Base-by-base conservation (phyloP, 345 rosid genomes). In the Erodium maritimum region DNA sequence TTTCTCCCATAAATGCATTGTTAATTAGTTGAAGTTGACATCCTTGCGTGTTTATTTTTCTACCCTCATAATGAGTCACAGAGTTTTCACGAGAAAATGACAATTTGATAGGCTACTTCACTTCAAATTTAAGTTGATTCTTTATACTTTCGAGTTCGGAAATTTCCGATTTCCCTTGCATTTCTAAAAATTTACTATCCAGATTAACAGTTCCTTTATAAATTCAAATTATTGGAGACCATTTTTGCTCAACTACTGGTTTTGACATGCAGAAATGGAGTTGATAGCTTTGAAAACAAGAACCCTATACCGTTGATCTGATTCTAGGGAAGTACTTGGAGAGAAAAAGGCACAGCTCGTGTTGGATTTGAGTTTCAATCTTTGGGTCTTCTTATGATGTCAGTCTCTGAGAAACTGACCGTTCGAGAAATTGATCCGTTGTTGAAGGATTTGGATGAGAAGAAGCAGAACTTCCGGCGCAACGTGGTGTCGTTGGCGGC, bases 401-500 rank as follows among this genome's bases (percentile, higher is more conserved):
- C 64, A n/a, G n/a, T n/a, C n/a, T n/a, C n/a, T 23, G 77, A 73
- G 60, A 65, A 37, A 56, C 48, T 12, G 14, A 45, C 73, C 13
- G 50, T 67, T 3, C 67, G 82, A 58, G 88, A 80, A 45, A 68
- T 80, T 52, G 98, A 91, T 74, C 98, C 95, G 0, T 37, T 88
- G 62, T 66, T 91, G 78, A 86, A 85, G 72, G 98, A 88, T 66
- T 66, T 91, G 70, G 75, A 86, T 61, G 98, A 88, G 84, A 91
- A 82, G 87, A 91, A 91, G 73, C 96, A 77, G 59, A 81, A 72
- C 69, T 91, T 91, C 60, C 71, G 87, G 68, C 77, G 79, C 56
- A 91, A 88, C 74, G 96, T 91, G 19, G 93, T 80, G 46, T 91
- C 93, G 18, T 73, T 91, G 18, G 98, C 95, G 9, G 77, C 87